phyloP scores from a whole-genome alignment of 352 stramenopile species.

The Pythium aristosporum region DNA sequence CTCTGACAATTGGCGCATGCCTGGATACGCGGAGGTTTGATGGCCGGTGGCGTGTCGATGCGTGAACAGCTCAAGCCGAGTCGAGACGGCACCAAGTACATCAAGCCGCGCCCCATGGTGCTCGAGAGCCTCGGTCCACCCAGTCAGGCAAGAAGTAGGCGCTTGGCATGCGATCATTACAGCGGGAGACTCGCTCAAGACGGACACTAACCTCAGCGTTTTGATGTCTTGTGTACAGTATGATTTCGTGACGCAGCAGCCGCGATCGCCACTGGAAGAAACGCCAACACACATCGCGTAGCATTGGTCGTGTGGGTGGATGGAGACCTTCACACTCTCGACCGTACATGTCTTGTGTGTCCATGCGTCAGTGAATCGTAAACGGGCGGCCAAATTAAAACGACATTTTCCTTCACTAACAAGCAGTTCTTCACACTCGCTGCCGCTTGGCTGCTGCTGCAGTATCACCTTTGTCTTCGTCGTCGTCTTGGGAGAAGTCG shows the following conservation, averaged over 20 bases:
- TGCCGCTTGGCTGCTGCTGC: constrained; percentile 1
- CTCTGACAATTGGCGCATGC: neutral
- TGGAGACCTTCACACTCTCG: neutral
- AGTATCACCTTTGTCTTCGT: neutral
- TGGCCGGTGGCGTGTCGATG: neutral
- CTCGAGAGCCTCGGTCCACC: constrained; percentile 53
- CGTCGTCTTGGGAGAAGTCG: constrained; percentile 23
- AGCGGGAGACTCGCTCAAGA: neutral
- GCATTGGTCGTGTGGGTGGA: neutral
- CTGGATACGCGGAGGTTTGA: neutral
- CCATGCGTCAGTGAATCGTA: neutral
- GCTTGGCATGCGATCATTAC: neutral
- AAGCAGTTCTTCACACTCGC: neutral
- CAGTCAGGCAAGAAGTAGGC: constrained; percentile 37
- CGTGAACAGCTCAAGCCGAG: constrained; percentile 33
- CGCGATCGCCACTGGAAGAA: constrained; percentile 5
- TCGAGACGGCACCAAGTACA: constrained; percentile 49
- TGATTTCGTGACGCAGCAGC: constrained; percentile 31
- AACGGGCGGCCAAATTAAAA: too few species aligned
- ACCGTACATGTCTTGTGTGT: neutral
- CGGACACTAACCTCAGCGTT: neutral
- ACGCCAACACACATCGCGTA: neutral
- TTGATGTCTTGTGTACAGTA: constrained; percentile 14
- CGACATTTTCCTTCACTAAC: too few species aligned
- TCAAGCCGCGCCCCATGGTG: constrained; percentile 49